Conservation (phyloP, 441 rosid genomes). For the Croton laevigatus region DNA sequence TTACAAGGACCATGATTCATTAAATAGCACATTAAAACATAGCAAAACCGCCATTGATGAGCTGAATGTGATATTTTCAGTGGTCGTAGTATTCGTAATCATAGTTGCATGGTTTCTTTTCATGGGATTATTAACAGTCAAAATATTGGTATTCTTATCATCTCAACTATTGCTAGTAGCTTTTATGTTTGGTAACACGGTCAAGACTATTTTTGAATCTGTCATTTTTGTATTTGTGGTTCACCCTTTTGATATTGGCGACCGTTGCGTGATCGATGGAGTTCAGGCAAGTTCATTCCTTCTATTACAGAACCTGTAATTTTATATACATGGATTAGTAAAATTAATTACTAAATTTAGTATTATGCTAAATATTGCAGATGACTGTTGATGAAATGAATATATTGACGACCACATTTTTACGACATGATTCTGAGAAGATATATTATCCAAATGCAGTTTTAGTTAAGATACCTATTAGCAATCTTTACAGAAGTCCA, state of each 20-base stretch:
- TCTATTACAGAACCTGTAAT: not conserved
- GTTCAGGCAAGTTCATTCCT: constrained; percentile 36
- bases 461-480: constrained; percentile 42
- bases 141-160: constrained; percentile 38
- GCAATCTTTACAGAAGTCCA: constrained; percentile 54
- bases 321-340: not conserved
- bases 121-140: constrained; percentile 39
- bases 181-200: constrained; percentile 54
- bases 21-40: constrained; percentile 19
- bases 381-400: constrained; percentile 58
- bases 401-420: constrained; percentile 41
- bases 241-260: constrained; percentile 60
- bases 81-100: constrained; percentile 10
- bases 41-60: constrained; percentile 61
- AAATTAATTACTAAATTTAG: not conserved
- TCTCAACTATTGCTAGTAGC: constrained; percentile 37
- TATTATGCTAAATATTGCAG: constrained; percentile 19
- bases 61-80: constrained; percentile 45
- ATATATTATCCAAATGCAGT: constrained; percentile 47
- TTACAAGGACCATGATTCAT: too few species aligned
- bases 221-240: constrained; percentile 56
- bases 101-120: constrained; percentile 34
- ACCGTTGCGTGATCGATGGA: constrained; percentile 29
- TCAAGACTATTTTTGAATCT: constrained; percentile 53
- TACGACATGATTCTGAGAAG: constrained; percentile 36